Evolutionary conservation across 148 eudicot genomes (phyloP).

Genomic region (Fagopyrum homotropicum): DNA sequence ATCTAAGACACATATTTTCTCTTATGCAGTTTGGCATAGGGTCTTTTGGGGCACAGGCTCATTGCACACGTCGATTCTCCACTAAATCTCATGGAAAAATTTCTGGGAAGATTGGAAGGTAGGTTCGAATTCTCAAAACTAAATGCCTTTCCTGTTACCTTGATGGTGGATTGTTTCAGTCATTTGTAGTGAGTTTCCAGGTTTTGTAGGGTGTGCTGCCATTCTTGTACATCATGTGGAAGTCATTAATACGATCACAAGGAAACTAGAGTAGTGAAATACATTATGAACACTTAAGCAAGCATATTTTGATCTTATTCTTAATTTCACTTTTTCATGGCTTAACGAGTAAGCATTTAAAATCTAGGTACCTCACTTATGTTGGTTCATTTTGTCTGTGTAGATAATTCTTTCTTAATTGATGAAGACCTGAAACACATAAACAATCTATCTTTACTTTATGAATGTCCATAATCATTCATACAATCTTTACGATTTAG

Average conservation of each 20-base stretch:
- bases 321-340: background rate
- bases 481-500: background rate
- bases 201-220: background rate
- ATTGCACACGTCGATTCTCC: slow-evolving; percentile 74
- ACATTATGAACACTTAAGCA: background rate
- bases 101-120: slow-evolving; percentile 88
- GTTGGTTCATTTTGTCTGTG: background rate
- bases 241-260: background rate
- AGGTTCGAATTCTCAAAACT: slow-evolving; percentile 10
- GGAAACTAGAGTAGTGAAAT: background rate
- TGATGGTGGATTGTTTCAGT: background rate
- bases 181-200: background rate
- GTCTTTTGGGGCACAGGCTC: slow-evolving; percentile 81
- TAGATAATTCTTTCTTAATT: background rate
- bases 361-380: background rate
- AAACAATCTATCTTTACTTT: background rate
- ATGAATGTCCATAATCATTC: background rate
- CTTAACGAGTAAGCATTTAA: background rate
- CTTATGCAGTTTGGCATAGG: slow-evolving; percentile 62
- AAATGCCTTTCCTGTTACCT: background rate
- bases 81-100: slow-evolving; percentile 87
- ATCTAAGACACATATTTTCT: slow-evolving; percentile 10
- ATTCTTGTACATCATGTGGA: background rate
- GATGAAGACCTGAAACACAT: background rate
- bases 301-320: background rate